These are phyloP conservation scores for Cladosporium cucumerinum DNA, from an alignment of 2,329 filamentous ascomycete genomes.

Conservation along the genomic window DNA sequence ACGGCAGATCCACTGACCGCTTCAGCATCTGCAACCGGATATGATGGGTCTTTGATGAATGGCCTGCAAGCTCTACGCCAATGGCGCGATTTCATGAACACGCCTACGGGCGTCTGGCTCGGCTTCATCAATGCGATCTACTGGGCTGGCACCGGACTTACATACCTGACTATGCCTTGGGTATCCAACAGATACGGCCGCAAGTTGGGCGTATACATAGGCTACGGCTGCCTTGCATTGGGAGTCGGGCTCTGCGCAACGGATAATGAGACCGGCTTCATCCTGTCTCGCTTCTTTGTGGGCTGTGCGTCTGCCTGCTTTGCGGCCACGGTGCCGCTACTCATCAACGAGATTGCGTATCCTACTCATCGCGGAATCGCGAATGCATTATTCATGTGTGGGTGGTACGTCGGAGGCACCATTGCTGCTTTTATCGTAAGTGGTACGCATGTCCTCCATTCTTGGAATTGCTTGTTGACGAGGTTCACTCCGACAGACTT, in stretches of 20 bases:
- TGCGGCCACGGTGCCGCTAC: constrained; percentile 34
- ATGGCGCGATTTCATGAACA: constrained; percentile 35
- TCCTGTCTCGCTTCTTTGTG: constrained; percentile 38
- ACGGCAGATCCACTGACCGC: not conserved
- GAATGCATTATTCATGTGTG: constrained; percentile 37
- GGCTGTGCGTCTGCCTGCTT: constrained; percentile 37
- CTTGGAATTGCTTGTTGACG: not conserved
- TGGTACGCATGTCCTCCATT: not conserved
- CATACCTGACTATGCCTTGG: constrained; percentile 31
- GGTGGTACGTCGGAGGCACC: constrained; percentile 31
- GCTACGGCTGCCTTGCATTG: constrained; percentile 34
- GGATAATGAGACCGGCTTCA: constrained; percentile 33
- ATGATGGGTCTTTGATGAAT: constrained; percentile 21
- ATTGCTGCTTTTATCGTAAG: constrained; percentile 16
- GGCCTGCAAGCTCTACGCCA: constrained; percentile 30
- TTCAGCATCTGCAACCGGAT: constrained; percentile 17
- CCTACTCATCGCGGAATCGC: constrained; percentile 38
- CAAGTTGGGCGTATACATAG: constrained; percentile 33
- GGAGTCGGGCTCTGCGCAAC: constrained; percentile 26
- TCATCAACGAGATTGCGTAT: constrained; percentile 47
- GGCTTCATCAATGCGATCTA: constrained; percentile 28
- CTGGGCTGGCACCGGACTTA: constrained; percentile 30
- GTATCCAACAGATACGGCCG: constrained; percentile 38
- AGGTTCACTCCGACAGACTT: constrained; percentile 19
- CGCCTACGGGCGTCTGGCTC: constrained; percentile 30